These are phyloP conservation scores for Phanerodontia chrysosporium DNA, from an alignment of 768 basidiomycete genomes.

Conservation along the genomic window DNA sequence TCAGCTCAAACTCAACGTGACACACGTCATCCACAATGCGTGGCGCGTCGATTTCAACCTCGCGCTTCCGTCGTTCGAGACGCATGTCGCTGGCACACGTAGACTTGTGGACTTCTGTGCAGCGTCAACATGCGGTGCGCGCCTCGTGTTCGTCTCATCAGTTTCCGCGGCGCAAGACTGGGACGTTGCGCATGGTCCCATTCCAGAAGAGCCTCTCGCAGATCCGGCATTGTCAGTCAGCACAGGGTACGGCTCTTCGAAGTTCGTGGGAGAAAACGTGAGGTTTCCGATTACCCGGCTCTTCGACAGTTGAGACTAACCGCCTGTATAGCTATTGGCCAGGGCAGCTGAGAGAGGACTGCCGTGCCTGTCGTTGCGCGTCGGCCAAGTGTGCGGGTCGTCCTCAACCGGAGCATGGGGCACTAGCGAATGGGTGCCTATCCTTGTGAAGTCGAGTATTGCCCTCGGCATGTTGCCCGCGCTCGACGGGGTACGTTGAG, in stretches of 20 bases:
- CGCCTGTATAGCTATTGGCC: conserved; percentile 7
- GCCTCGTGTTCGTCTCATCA: conserved; percentile 31
- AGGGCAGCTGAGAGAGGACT: conserved; percentile 6
- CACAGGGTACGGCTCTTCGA: conserved; percentile 36
- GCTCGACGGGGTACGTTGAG: conserved; percentile 8
- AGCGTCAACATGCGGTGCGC: conserved; percentile 18
- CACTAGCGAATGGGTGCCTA: conserved; percentile 27
- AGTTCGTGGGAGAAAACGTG: conserved; percentile 38
- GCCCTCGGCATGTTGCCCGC: conserved; percentile 11
- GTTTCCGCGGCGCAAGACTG: conserved; percentile 25
- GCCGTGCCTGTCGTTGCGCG: conserved; percentile 15
- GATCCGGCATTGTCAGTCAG: conserved; percentile 25
- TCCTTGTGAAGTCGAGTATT: conserved; percentile 15
- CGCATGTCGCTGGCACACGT: conserved; percentile 23
- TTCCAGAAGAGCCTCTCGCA: conserved; percentile 24
- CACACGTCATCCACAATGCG: conserved; percentile 18
- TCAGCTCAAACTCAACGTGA: not conserved
- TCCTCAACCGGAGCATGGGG: conserved; percentile 22
- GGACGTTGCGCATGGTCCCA: conserved; percentile 7
- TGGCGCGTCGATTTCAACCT: conserved; percentile 38
- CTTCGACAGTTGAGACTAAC: not conserved
- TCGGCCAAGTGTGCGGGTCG: conserved; percentile 25
- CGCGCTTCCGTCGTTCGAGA: conserved; percentile 26
- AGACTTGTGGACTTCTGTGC: conserved; percentile 31
- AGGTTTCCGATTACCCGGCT: not conserved